These are phyloP conservation scores for Populus simonii DNA, from an alignment of 345 rosid species.

Conservation along the genomic window DNA sequence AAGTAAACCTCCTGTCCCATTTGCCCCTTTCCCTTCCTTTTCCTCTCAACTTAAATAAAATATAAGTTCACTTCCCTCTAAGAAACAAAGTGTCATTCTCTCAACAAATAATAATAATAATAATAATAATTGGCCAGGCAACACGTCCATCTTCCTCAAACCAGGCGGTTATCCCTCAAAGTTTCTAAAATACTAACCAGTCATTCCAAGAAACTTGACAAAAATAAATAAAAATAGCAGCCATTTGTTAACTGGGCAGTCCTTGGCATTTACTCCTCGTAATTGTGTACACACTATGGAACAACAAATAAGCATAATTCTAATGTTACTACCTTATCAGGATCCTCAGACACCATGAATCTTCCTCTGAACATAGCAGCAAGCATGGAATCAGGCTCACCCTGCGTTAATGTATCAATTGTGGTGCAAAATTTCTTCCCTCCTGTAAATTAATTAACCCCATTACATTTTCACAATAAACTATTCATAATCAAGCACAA, in stretches of 20 bases:
- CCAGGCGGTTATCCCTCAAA: neutral
- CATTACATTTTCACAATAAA: neutral
- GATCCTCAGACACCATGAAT: conserved; percentile 54
- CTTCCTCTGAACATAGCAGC: conserved; percentile 94
- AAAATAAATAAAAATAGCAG: neutral
- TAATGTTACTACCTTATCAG: conserved; percentile 42
- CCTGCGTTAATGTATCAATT: conserved; percentile 69
- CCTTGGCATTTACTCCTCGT: neutral
- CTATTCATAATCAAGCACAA: neutral
- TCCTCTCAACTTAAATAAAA: neutral
- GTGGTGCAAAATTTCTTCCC: conserved; percentile 85
- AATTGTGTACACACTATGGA: neutral
- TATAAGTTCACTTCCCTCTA: neutral
- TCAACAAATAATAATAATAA: neutral
- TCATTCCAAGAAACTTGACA: neutral
- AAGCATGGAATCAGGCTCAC: conserved; percentile 92
- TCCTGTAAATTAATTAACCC: conserved; percentile 37
- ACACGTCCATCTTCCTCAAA: neutral
- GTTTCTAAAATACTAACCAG: neutral
- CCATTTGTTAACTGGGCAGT: neutral
- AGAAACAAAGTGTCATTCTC: neutral
- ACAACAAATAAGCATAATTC: neutral
- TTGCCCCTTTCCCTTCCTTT: neutral
- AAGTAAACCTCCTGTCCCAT: conserved; percentile 4
- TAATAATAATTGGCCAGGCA: neutral